Evolutionary conservation across 2,329 filamentous ascomycete genomes (phyloP), one percentile per base, ranked within the genome.

Genomic region (Sporothrix globosa): DNA sequence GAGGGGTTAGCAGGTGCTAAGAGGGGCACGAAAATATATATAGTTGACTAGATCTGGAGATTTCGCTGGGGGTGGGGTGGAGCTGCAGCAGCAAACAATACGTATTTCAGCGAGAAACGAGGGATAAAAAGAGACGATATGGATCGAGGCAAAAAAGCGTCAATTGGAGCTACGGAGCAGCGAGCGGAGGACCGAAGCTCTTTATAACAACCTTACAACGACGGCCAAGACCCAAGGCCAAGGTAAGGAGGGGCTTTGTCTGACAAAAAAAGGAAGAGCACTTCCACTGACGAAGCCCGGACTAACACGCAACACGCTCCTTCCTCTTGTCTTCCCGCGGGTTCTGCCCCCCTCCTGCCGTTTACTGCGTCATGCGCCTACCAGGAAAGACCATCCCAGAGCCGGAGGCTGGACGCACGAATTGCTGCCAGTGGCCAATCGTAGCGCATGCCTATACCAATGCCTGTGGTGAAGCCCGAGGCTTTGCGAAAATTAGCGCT

Each of bases 1-100:
- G 69, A 71, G 69, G 69, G 66, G 69, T 66, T 46, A 65, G 41
- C 41, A 52, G 46, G 21, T 60, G 44, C 69, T 67, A 69, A 69
- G 67, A 72, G 67, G 70, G 70, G 70, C 70, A 71, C 70, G 54
- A 68, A 60, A 70, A 70, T 63, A 67, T 68, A 50, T 56, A 50
- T 67, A 63, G 63, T 66, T 39, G 63, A 52, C 63, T 66, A 39
- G 63, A 66, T 66, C 50, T 60, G 27, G 65, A 63, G 54, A 63
- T 50, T 60, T 67, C 65, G 63, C 65, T 34, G 54, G 63, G 66
- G 54, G 69, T 56, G 65, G 69, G 41, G 54, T 52, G 46, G 44
- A 67, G 54, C 48, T 53, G 56, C 41, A 63, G 24, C 30, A 48
- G 66, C 50, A 19, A 68, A 44, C 14, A 6, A 34, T 34, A 2